Evolutionary conservation across 345 rosid genomes (phyloP).

Genomic region (Kandelia obovata): DNA sequence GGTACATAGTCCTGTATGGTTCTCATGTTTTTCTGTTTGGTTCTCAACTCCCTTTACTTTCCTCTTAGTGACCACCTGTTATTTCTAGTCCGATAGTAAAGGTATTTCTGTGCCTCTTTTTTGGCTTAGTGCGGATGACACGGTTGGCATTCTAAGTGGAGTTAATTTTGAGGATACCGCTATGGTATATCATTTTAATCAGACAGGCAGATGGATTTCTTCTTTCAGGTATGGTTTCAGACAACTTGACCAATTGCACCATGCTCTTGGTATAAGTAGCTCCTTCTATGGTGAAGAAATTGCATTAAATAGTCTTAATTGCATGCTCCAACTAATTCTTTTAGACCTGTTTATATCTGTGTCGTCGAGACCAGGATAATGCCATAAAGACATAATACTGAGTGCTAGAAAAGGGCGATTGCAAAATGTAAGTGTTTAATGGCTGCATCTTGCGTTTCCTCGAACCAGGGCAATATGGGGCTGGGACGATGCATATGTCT

Average conservation of each 20-base stretch:
- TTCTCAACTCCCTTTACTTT: not conserved
- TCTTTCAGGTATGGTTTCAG: slow-evolving; percentile 51
- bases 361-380: no score
- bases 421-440: not conserved
- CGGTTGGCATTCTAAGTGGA: slow-evolving; percentile 52
- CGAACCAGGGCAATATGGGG: slow-evolving; percentile 74
- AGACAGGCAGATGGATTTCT: slow-evolving; percentile 65
- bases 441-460: not conserved
- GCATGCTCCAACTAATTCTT: not conserved
- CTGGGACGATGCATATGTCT: slow-evolving; percentile 79
- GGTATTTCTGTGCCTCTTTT: not conserved
- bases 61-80: not conserved
- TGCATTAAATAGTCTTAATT: not conserved
- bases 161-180: slow-evolving; percentile 41
- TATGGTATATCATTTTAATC: slow-evolving; percentile 54
- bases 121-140: slow-evolving; percentile 50
- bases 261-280: no score
- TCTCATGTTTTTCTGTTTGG: not conserved
- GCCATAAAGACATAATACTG: no score
- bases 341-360: no score
- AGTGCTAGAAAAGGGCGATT: not conserved
- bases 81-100: not conserved
- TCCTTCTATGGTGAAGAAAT: not conserved
- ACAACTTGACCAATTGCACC: not conserved
- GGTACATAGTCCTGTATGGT: slow-evolving; percentile 27